A percentile compares a stretch with the other conserved stretches of the same genome.
These are phyloP conservation scores for Candida qinlingensis DNA, from an alignment of 805 yeast species.

Conservation along the genomic window DNA sequence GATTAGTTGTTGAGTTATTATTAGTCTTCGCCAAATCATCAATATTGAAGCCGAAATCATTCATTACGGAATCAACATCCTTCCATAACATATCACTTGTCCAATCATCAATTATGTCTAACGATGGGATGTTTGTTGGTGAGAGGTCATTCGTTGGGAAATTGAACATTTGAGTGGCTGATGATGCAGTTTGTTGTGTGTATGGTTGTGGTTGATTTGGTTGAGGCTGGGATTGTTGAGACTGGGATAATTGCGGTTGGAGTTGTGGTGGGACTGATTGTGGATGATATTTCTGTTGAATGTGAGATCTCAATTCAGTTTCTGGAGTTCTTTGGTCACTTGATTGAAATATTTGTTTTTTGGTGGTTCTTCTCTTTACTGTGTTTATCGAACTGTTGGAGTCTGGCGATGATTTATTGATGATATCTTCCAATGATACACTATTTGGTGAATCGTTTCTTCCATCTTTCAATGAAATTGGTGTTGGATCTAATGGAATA, in stretches of 20 bases:
- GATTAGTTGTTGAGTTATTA: not conserved
- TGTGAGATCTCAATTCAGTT: conserved; percentile 1
- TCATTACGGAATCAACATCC: conserved; percentile 86
- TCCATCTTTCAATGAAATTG: conserved; percentile 37
- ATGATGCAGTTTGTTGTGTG: not conserved
- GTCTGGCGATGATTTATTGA: conserved; percentile 20
- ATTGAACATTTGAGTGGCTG: not conserved
- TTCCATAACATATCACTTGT: conserved; percentile 47
- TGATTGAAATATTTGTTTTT: not conserved
- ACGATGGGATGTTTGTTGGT: conserved; percentile 22
- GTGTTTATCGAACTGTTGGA: no score
- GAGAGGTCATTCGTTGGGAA: conserved; percentile 7
- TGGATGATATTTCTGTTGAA: conserved; percentile 1
- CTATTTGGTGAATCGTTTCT: conserved; percentile 12
- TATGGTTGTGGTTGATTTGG: not conserved
- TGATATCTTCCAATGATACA: conserved; percentile 14
- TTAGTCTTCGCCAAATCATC: conserved; percentile 15
- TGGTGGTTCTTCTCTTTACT: not conserved
- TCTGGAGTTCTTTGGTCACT: conserved; percentile 1
- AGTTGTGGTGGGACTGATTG: not conserved
- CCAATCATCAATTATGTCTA: conserved; percentile 38
- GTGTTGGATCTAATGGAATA: conserved; percentile 79
- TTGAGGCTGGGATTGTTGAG: no score
- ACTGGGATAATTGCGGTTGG: not conserved
- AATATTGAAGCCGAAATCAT: conserved; percentile 85